Conservation (phyloP, 306 rosid genomes). For the Castanea crenata region DNA sequence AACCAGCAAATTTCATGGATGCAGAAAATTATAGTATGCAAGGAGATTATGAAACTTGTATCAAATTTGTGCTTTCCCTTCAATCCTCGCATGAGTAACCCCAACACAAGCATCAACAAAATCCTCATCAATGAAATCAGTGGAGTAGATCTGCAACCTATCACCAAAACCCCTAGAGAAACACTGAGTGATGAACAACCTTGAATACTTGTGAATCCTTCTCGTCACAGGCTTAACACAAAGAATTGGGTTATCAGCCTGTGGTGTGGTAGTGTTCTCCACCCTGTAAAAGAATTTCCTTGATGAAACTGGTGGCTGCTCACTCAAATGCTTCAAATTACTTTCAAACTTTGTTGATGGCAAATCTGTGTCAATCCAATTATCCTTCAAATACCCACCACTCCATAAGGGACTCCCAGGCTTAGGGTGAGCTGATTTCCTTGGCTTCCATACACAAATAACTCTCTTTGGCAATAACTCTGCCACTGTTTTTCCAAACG, state of each 20-base stretch:
- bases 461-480: conserved; percentile 70
- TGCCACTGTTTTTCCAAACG: conserved; percentile 49
- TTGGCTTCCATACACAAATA: conserved; percentile 87
- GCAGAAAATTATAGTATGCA: background rate
- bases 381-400: conserved; percentile 60
- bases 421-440: conserved; percentile 58
- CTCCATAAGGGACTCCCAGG: conserved; percentile 69
- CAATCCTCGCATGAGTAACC: conserved; percentile 62
- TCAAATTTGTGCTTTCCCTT: conserved; percentile 54
- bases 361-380: conserved; percentile 84
- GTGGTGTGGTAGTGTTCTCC: conserved; percentile 91
- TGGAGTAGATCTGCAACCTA: conserved; percentile 65
- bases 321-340: conserved; percentile 67
- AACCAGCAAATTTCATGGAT: background rate
- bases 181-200: conserved; percentile 72
- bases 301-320: conserved; percentile 50
- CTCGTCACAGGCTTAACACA: conserved; percentile 77
- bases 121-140: conserved; percentile 77
- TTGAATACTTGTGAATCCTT: conserved; percentile 64
- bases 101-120: conserved; percentile 88
- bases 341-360: conserved; percentile 85
- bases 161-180: conserved; percentile 43
- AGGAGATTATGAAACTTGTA: background rate
- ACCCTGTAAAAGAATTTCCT: conserved; percentile 82
- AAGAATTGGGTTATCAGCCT: conserved; percentile 68